Percentiles rank a stretch among this genome's conserved stretches.
Evolutionary conservation across 2,329 filamentous ascomycete genomes (phyloP).

Genomic region (Monosporascus sp.): DNA sequence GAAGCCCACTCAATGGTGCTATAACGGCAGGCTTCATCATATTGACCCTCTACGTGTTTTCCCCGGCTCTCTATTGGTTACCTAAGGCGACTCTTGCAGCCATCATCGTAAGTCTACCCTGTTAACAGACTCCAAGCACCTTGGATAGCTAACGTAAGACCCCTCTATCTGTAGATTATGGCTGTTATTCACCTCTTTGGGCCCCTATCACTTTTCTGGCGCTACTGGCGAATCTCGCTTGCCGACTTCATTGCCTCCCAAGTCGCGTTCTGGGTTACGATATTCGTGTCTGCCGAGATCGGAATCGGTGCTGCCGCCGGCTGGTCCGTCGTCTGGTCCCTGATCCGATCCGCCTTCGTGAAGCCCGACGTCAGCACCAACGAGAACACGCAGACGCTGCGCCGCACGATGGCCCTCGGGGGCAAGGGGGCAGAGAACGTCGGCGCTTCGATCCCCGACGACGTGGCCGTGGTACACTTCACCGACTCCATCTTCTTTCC

Average conservation of each 20-base stretch:
- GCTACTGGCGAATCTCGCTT: slow-evolving; percentile 59
- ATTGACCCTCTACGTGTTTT: slow-evolving; percentile 56
- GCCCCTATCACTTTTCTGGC: slow-evolving; percentile 53
- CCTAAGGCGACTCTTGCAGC: slow-evolving; percentile 60
- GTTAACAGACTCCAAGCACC: no score
- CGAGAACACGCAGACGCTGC: slow-evolving; percentile 10
- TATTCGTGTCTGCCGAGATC: slow-evolving; percentile 55
- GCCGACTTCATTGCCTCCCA: slow-evolving; percentile 60
- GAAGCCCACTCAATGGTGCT: slow-evolving; percentile 54
- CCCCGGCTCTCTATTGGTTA: slow-evolving; percentile 60
- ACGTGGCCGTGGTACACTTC: slow-evolving; percentile 52
- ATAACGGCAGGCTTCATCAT: slow-evolving; percentile 58
- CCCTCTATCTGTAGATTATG: slow-evolving; percentile 40
- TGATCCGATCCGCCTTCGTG: slow-evolving; percentile 53
- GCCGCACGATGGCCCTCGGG: slow-evolving; percentile 14
- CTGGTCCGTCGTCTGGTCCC: slow-evolving; percentile 58
- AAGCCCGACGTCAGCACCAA: slow-evolving; percentile 11
- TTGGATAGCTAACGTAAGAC: not conserved
- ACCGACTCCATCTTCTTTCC: slow-evolving; percentile 55
- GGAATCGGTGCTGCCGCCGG: slow-evolving; percentile 55
- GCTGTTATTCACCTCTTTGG: slow-evolving; percentile 59
- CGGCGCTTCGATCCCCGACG: slow-evolving; percentile 31
- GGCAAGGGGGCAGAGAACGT: slow-evolving; percentile 21
- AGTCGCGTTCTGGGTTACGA: slow-evolving; percentile 59
- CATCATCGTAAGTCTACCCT: slow-evolving; percentile 43